phyloP scores from a whole-genome alignment of 768 basidiomycete genomes.

The Strobilomyces dryophilus region DNA sequence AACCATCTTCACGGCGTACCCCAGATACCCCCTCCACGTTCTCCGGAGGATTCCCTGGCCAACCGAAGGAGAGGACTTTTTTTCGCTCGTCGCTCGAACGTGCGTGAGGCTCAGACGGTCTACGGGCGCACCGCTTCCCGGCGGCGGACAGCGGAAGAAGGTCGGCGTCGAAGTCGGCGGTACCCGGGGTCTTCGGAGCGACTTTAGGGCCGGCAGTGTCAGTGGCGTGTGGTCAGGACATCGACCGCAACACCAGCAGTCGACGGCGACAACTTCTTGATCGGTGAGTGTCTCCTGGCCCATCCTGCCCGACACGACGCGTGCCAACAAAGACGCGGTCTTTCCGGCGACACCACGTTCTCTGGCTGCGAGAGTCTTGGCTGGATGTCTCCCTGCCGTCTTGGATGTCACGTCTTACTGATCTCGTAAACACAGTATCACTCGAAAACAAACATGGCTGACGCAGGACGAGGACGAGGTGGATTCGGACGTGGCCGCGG shows the following conservation, averaged over 20 bases:
- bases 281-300: conserved; percentile 31
- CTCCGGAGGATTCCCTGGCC: not conserved
- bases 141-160: not conserved
- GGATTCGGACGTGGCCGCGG: conserved; percentile 86
- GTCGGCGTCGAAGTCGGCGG: conserved; percentile 11
- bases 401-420: conserved; percentile 41
- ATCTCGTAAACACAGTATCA: conserved; percentile 25
- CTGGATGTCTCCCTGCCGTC: conserved; percentile 45
- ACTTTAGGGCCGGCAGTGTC: conserved; percentile 30
- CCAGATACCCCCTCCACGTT: conserved; percentile 14
- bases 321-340: not conserved
- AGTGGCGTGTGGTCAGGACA: not conserved
- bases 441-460: conserved; percentile 58
- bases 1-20: conserved; percentile 3
- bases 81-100: not conserved
- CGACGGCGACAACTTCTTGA: conserved; percentile 25
- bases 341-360: not conserved
- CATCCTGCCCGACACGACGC: not conserved
- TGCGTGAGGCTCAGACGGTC: not conserved
- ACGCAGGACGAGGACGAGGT: conserved; percentile 89
- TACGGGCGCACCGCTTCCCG: not conserved
- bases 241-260: conserved; percentile 12
- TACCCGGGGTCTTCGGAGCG: conserved; percentile 16
- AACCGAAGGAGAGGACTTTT: not conserved
- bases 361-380: conserved; percentile 10